phyloP scores from a whole-genome alignment of 2,329 filamentous ascomycete species.

The Arthrinium puccinioides region DNA sequence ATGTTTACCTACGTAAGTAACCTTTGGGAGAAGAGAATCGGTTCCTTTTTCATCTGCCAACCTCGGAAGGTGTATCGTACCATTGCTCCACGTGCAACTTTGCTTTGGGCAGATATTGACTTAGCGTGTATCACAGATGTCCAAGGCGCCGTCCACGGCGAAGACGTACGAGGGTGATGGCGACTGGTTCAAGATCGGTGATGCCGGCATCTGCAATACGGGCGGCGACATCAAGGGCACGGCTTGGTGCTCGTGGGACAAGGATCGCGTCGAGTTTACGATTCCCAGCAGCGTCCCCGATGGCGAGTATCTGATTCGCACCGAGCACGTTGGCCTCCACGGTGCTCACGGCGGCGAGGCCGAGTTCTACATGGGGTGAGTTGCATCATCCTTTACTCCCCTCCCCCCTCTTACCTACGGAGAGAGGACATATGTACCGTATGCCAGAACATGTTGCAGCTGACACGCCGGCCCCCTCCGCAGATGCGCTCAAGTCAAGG shows the following conservation, averaged over 20 bases:
- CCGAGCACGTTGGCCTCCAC: conserved; percentile 19
- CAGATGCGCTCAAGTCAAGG: conserved; percentile 3
- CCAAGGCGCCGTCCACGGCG: conserved; percentile 16
- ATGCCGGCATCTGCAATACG: conserved; percentile 2
- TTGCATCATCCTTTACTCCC: too few species aligned
- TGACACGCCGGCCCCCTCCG: too few species aligned
- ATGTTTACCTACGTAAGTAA: neutral
- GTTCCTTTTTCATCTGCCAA: too few species aligned
- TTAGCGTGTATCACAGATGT: too few species aligned
- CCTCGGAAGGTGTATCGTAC: too few species aligned
- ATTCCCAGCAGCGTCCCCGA: conserved; percentile 14
- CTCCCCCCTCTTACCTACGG: neutral
- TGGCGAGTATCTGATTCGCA: conserved; percentile 19
- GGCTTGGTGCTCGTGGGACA: conserved; percentile 4
- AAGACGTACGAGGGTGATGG: conserved; percentile 8
- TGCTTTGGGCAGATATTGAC: too few species aligned
- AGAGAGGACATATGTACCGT: neutral
- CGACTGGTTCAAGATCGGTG: conserved; percentile 11
- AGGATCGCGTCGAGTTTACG: conserved; percentile 11
- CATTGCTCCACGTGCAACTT: too few species aligned
- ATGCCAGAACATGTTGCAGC: too few species aligned
- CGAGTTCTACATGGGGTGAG: conserved; percentile 6
- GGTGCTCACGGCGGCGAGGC: conserved; percentile 12
- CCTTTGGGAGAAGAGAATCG: too few species aligned
- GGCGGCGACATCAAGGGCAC: neutral